Evolutionary conservation across 2,329 filamentous ascomycete species (phyloP), one percentile per base, ranked within the genome.

Genomic region (Aspergillus calidoustus): DNA sequence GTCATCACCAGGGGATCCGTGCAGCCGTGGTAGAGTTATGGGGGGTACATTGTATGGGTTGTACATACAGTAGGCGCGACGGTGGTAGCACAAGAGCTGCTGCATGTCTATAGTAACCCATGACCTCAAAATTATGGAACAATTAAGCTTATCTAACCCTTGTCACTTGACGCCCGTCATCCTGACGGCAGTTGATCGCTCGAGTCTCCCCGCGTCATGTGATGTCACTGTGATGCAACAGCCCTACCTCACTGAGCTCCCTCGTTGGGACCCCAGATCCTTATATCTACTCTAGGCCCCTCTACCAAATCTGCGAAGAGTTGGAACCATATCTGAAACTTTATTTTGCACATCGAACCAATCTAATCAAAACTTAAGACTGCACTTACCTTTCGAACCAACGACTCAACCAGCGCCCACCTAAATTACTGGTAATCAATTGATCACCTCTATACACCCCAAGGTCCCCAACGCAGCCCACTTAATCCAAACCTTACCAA

Each of bases 1-100:
- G 70, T 77, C 6, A 66, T 81, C 4, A 59, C 6, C 6, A 61
- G 59, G 55, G 62, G 66, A 44, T 67, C 64, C 4, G 43, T 69
- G 13, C 65, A 70, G 54, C 38, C 59, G 19, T 66, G 63, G 68
- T 65, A 52, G 38, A 49, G 19, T n/a, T n/a, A n/a, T n/a, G n/a
- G n/a, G n/a, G n/a, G 2, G 6, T 46, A 22, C 43, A 15, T 22
- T 19, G 7, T 46, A 46, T 17, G 19, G 22, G 9, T 25, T 48
- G 22, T 48, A 23, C 38, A 4, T 54, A 23, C 19, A 43, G 11
- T 34, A 41, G 34, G 28, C 19, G 51, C 31, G 22, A 25, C 15
- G 43, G 28, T 15, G 17, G 7, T 11, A n/a, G n/a, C 34, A 13
- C 23, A 13, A 28, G 23, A 4, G 19, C 15, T 34, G 8, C n/a